Evolutionary conservation across 106 monocot species (phyloP), one percentile per base, ranked within the genome.

Genomic region (Posidonia australis): DNA sequence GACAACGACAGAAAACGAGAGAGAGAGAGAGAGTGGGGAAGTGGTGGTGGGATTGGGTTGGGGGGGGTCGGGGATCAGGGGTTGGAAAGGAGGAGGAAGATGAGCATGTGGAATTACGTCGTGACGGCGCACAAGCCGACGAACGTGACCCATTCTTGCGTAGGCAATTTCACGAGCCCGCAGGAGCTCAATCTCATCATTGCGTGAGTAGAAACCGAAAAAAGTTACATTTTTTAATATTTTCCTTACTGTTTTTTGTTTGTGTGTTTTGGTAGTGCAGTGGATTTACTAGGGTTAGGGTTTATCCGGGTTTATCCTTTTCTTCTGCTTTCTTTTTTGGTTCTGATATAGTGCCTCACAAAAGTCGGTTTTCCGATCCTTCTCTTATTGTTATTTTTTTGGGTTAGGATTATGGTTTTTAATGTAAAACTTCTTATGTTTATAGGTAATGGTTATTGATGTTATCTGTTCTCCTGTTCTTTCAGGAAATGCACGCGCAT

Each of bases 41-140:
- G 58, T 14, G 27, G 59, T 44, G 69, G 23, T 24, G 44, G 17
- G 58, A 45, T 27, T 26, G 20, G 36, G 19, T 4, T 48, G 6
- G 60, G 45, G 60, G 10, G 36, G 19, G 9, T 48, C 1, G 60
- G 45, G 60, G 10, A 24, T 20, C 5, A 13, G 13, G 21, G 18
- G 32, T 11, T 20, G 32, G 10, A 20, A 46, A 59, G 41, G 61
- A 25, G 42, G 16, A 17, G 28, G 49, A 58, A 54, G 75, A 96
- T 96, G 94, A 96, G 90, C 70, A 73, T 90, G 71, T 96, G 94
- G 94, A 96, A 96, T 72, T 96, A 96, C 66, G 94, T 90, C 36
- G 94, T 96, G 68, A 96, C 94, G 84, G 94, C 94, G 26, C 94
- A 96, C 74, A 96, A 90, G 84, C 94, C 94, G 44, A 96, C 94